Base-by-base conservation (phyloP, 163 green algal genomes). In the Scenedesmus sp. region DNA sequence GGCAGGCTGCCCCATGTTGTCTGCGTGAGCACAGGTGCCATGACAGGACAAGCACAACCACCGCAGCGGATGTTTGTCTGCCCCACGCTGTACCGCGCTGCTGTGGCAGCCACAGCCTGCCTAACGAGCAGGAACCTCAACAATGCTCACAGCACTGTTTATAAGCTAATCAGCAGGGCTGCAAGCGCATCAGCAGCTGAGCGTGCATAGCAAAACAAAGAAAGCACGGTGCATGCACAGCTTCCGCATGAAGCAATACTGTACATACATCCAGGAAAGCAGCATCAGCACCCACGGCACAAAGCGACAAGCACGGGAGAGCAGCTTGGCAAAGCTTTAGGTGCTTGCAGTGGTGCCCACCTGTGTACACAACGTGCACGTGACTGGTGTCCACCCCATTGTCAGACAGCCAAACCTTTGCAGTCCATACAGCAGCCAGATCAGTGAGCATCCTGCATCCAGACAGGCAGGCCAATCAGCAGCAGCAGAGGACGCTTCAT, bases 311-410 rank as follows among this genome's bases (percentile, higher is more conserved):
- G 34, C 34, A 46, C 34, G 34, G 34, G 34, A 46, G 34, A 46
- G 34, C 34, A 46, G 34, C 0, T 46, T 46, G 34, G 34, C 34
- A 46, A 46, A 46, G 34, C 34, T 46, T 46, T 70, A 18, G 2
- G 8, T 18, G 3, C 16, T 26, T 76, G 66, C 15, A 70, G 9
- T 5, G 2, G 26, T 64, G 66, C 66, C 16, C 66, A 76, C 66
- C 66, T 76, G 79, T 66, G 46, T 64, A 86, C 5, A 86, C 55
- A 4, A 86, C 79, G 3, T 52, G 79, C 16, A 86, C 54, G 10
- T 86, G 79, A 52, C 79, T 86, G 13, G 66, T 52, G 46, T 86
- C 79, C 79, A 86, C 79, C 1, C 79, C 79, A 66, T 62, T 86
- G 34, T 60, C 79, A 10, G 55, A 16, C 15, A 86, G 46, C 34